Evolutionary conservation across 1,284 basidiomycete species (phyloP), one percentile per base, ranked within the genome.

Genomic region (Bjerkandera adusta): DNA sequence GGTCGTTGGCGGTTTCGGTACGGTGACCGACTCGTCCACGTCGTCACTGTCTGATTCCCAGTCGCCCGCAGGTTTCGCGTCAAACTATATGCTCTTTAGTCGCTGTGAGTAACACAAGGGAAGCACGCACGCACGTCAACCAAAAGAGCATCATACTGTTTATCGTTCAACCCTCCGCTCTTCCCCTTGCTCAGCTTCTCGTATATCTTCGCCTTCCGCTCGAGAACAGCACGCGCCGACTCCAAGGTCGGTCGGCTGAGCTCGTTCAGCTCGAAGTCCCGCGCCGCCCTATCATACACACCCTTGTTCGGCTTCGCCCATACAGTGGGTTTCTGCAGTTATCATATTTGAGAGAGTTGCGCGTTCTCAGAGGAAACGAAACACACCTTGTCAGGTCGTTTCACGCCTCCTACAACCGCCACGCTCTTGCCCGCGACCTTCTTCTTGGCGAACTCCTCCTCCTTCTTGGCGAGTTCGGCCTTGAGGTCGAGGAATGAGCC

Each of bases 191-290:
- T 68, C 26, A 96, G 65, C 59, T 90, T 84, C 4, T 92, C 85
- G 59, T 97, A 97, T 48, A 87, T 81, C 61, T 77, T 77, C 4
- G 91, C 84, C 64, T 97, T 97, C 37, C 83, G 75, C 63, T 90
- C 83, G 41, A 97, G 66, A 4, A 75, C 76, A 1, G 79, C 77
- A 6, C 79, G 79, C 7, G 84, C 82, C 1, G 76, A 76, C 33
- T 90, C 87, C 6, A 86, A 62, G 0, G 83, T 87, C n/a, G 79
- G 78, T 55, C 72, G 77, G 65, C 76, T 80, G 45, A 85, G 64
- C 27, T 67, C 78, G 52, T 87, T 83, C 4, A 84, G 69, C 58
- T 88, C 83, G 8, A 80, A 57, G 64, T 92, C 88, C 26, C 81
- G 75, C 21, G 70, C 68, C 0, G 79, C 78, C 1, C 88, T 77